These are phyloP conservation scores for Lactarius deliciosus DNA, from an alignment of 768 basidiomycete species.

Conservation along the genomic window DNA sequence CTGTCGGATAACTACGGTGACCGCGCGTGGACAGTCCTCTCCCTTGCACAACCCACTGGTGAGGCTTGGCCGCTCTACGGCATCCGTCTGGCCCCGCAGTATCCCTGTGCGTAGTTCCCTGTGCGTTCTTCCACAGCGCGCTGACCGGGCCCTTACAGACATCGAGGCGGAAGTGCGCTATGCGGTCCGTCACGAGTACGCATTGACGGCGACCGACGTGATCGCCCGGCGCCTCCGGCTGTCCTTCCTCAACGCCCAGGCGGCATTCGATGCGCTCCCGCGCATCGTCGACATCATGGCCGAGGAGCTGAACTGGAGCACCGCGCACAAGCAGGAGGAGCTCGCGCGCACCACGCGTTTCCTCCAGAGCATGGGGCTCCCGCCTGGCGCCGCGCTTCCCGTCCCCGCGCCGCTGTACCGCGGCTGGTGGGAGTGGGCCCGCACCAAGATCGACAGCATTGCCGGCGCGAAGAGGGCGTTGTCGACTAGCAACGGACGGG, in stretches of 20 bases:
- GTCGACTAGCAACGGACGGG: conserved; percentile 43
- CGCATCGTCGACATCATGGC: conserved; percentile 90
- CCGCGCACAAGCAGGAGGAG: conserved; percentile 56
- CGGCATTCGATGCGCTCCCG: conserved; percentile 81
- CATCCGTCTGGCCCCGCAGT: conserved; percentile 61
- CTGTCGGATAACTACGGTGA: conserved; percentile 94
- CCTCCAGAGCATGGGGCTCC: conserved; percentile 84
- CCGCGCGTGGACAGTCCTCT: conserved; percentile 92
- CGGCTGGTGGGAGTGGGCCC: conserved; percentile 19
- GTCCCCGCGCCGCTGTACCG: conserved; percentile 3
- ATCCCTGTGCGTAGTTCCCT: conserved; percentile 60
- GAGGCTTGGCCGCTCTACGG: conserved; percentile 87
- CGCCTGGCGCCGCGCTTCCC: conserved; percentile 35
- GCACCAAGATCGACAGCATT: conserved; percentile 15
- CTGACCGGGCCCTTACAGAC: conserved; percentile 42
- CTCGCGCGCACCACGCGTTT: conserved; percentile 59
- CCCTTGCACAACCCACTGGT: conserved; percentile 74
- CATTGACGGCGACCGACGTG: conserved; percentile 88
- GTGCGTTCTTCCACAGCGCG: neutral
- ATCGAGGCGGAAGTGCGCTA: conserved; percentile 94
- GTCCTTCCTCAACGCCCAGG: conserved; percentile 88
- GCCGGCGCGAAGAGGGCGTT: neutral
- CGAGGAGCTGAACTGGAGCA: conserved; percentile 77
- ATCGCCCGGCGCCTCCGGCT: conserved; percentile 91
- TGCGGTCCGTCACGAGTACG: conserved; percentile 88